A percentile compares a stretch with the other conserved stretches of the same genome.
Conservation (phyloP, 768 basidiomycete species). For the Dioszegia crocea region DNA sequence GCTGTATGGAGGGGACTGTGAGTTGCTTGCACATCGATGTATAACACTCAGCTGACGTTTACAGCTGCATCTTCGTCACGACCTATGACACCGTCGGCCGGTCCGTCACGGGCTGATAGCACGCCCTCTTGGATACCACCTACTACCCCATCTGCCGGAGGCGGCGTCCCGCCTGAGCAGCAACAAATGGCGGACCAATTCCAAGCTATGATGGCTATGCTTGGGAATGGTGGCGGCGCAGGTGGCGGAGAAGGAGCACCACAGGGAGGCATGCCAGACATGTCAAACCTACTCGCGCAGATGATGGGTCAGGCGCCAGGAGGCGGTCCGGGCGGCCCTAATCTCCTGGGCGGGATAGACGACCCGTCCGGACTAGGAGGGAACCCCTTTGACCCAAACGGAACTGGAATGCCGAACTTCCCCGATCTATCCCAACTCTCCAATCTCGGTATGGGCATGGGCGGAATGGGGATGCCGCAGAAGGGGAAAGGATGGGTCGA, state of each 20-base stretch:
- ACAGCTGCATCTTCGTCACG: slow-evolving; percentile 12
- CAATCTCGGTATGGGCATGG: slow-evolving; percentile 7
- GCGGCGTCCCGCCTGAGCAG: slow-evolving; percentile 19
- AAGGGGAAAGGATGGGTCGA: slow-evolving; percentile 25
- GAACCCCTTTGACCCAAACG: slow-evolving; percentile 1
- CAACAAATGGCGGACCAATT: slow-evolving; percentile 36
- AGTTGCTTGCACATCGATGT: slow-evolving; percentile 10
- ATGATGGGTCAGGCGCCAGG: slow-evolving; percentile 29
- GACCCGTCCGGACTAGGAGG: slow-evolving; percentile 39
- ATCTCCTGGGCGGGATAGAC: slow-evolving; percentile 35
- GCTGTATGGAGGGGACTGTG: slow-evolving; percentile 41
- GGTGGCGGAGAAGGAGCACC: slow-evolving; percentile 1
- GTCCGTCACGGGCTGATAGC: slow-evolving; percentile 4
- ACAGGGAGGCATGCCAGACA: slow-evolving; percentile 28
- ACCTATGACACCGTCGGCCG: not conserved
- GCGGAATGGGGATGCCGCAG: slow-evolving; percentile 11
- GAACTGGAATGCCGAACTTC: slow-evolving; percentile 8
- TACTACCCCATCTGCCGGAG: not conserved
- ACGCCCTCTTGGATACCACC: slow-evolving; percentile 32
- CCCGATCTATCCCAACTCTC: slow-evolving; percentile 8
- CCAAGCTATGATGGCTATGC: slow-evolving; percentile 41
- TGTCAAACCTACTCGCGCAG: slow-evolving; percentile 26
- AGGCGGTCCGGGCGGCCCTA: slow-evolving; percentile 8
- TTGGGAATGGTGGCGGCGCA: slow-evolving; percentile 25
- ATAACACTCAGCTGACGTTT: not conserved